Evolutionary conservation across 2,329 filamentous ascomycete genomes (phyloP).

Genomic region (Pseudopyrenochaeta lycopersici): DNA sequence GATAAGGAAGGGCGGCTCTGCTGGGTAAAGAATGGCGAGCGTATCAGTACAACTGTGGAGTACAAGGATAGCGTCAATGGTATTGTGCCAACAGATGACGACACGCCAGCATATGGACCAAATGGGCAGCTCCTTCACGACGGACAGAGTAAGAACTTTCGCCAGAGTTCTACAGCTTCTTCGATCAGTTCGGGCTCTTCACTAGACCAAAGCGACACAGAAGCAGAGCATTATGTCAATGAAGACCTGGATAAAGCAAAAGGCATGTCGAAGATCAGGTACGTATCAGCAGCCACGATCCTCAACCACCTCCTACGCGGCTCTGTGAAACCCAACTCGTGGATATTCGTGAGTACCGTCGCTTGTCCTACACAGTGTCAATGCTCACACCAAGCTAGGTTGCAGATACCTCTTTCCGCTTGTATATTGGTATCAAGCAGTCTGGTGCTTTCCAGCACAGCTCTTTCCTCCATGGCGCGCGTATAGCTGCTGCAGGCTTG

Average conservation of each 20-base stretch:
- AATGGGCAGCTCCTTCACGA: constrained; percentile 32
- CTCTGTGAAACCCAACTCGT: constrained; percentile 84
- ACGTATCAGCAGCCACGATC: constrained; percentile 75
- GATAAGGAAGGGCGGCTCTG: constrained; percentile 78
- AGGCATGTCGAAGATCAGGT: constrained; percentile 68
- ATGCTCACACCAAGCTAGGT: constrained; percentile 49
- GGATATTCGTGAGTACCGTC: constrained; percentile 76
- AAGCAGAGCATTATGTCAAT: constrained; percentile 71
- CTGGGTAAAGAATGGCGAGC: constrained; percentile 83
- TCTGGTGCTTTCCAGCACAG: constrained; percentile 90
- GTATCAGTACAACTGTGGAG: constrained; percentile 77
- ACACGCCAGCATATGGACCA: constrained; percentile 52
- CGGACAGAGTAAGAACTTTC: constrained; percentile 31
- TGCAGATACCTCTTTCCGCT: constrained; percentile 81
- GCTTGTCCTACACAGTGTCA: no score
- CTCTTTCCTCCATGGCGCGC: constrained; percentile 83
- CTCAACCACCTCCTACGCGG: constrained; percentile 82
- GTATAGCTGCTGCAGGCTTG: constrained; percentile 82
- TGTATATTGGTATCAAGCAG: constrained; percentile 91
- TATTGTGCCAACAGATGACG: constrained; percentile 55
- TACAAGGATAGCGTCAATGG: constrained; percentile 83
- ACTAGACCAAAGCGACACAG: constrained; percentile 64
- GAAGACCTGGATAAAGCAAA: constrained; percentile 69
- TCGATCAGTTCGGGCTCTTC: constrained; percentile 46
- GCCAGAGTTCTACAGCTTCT: constrained; percentile 28